Evolutionary conservation across 441 rosid genomes (phyloP), one percentile per base, ranked within the genome.

Genomic region (Croton setiger): DNA sequence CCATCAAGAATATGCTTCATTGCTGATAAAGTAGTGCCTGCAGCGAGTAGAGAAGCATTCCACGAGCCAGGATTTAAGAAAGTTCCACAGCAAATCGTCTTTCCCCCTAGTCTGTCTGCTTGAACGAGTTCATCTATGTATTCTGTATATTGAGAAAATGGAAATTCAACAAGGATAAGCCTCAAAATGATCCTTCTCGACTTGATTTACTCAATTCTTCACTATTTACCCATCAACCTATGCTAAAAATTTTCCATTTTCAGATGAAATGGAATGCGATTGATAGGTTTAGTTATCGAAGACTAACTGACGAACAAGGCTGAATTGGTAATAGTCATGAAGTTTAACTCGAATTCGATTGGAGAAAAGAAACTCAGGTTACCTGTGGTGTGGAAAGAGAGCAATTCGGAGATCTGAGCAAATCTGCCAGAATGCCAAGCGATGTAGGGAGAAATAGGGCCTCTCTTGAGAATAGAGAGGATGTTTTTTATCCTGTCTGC

Each of bases 31-130:
- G 91, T 77, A 3, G 92, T 87, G 64, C 98, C 96, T 21, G 96
- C 96, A 62, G 97, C 94, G 45, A 93, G 87, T 76, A 89, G 91
- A 1, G 85, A 76, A 36, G 97, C 90, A 52, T 79, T 80, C 87
- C 90, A 93, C 2, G 97, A 87, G 33, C 96, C 92, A 5, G 85
- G 81, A 41, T 87, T 93, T 81, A 93, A 74, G 82, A 87, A 85
- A 37, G 98, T 93, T 65, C 88, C 90, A 2, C 31, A 11, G 41
- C 92, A 81, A 1, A 90, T 18, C 72, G 69, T 86, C 75, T 83
- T 80, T 53, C 83, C 82, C 17, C 92, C 94, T 27, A 77, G 69
- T 80, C 59, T 71, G 73, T 86, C 89, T 21, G 85, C 85, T 78
- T 84, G 86, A 51, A 83, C 66, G 48, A 90, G 72, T 56, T 81